Evolutionary conservation across 768 basidiomycete genomes (phyloP).

Genomic region (Termitomyces eurrhizus): DNA sequence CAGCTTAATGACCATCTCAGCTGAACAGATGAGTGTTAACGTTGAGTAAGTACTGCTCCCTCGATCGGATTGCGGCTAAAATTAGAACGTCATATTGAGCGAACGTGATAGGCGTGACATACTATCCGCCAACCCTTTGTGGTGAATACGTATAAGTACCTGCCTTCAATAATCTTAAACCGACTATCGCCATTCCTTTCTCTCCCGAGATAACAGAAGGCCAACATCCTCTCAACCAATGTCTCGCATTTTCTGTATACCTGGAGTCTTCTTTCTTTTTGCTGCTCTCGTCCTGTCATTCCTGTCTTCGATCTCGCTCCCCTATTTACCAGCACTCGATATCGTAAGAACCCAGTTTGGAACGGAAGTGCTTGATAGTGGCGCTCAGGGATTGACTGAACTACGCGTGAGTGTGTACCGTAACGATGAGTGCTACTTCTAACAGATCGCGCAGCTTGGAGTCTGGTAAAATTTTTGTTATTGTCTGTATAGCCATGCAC

Average conservation of each 20-base stretch:
- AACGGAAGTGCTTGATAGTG: slow-evolving; percentile 22
- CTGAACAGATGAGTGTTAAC: neutral
- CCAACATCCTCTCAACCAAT: slow-evolving; percentile 5
- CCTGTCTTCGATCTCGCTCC: slow-evolving; percentile 68
- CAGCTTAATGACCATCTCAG: neutral
- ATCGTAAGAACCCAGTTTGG: slow-evolving; percentile 55
- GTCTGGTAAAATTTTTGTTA: slow-evolving; percentile 47
- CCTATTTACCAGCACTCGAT: slow-evolving; percentile 64
- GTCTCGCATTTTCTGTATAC: slow-evolving; percentile 45
- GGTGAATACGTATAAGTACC: neutral
- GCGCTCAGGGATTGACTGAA: slow-evolving; percentile 32
- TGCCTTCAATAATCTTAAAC: neutral
- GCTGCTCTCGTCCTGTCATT: slow-evolving; percentile 63
- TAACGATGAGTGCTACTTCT: neutral
- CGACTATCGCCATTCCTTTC: slow-evolving; percentile 2
- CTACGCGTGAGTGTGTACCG: slow-evolving; percentile 45
- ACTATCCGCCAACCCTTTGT: neutral
- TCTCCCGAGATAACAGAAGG: neutral
- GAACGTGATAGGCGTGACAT: neutral
- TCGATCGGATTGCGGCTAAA: neutral
- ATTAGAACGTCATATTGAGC: neutral
- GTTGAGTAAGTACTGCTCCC: too few species aligned
- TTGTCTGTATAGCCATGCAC: neutral
- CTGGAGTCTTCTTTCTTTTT: slow-evolving; percentile 50
- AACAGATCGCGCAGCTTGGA: slow-evolving; percentile 48